Base-by-base conservation (phyloP, 2,329 filamentous ascomycete genomes). In the Grosmannia serpens region DNA sequence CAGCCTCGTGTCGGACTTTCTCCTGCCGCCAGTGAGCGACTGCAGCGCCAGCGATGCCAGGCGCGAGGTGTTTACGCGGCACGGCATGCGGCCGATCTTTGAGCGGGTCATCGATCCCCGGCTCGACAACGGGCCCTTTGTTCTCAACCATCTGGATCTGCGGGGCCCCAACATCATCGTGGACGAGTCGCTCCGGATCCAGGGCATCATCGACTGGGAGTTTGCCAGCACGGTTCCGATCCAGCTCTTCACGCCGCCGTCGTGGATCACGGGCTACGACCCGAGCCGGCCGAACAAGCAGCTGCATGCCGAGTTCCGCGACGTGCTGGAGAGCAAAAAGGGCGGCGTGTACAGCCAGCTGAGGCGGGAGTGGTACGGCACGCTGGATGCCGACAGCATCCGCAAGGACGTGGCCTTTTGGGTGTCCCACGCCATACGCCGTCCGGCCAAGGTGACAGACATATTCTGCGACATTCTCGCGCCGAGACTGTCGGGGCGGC, bases 201-300 rank as follows among this genome's bases (percentile, higher is more conserved):
- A 35, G 29, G 55, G 44, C 26, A 29, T 50, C 46, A 33, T 56
- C 15, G 44, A 56, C 22, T 56, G 55, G 55, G 55, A 56, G 46
- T 56, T 41, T 24, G 27, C 27, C 20, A 35, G 46, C 27, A 49
- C 46, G 2, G 41, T 56, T 20, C 55, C 55, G n/a, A 29, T 27
- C 4, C 55, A 56, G 8, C 47, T 56, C 27, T 56, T 56, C 24
- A 38, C 47, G 31, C 55, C 46, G 33, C 55, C 55, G 20, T 31
- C 55, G 24, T 56, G 55, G 55, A 47, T 56, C n/a, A 38, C 55
- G 2, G 53, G 53, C 33, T 11, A 26, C 35, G 11, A 26, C 9
- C 11, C 33, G 27, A 54, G 4, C 11, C 9, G 29, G 47, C 20
- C 24, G 53, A 26, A 44, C 22, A 27, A 38, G n/a, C 22, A 17